Evolutionary conservation across 2,329 filamentous ascomycete species (phyloP).

Genomic region (Fusarium phyllophilum): DNA sequence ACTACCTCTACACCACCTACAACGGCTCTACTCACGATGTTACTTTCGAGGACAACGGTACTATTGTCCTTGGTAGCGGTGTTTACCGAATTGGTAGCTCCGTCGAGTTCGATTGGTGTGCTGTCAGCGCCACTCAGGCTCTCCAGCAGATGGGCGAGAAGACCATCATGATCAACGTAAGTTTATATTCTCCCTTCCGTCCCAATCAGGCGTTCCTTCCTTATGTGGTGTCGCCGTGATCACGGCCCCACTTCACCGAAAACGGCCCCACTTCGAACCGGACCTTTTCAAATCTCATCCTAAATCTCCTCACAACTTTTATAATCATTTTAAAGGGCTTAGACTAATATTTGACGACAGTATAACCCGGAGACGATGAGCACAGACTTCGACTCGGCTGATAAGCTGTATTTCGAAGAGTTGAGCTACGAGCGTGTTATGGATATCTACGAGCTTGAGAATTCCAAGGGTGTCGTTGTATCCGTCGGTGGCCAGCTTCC

Average conservation of each 20-base stretch:
- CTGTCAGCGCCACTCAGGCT: slow-evolving; percentile 87
- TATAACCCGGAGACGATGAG: slow-evolving; percentile 80
- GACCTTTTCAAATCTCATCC: neutral
- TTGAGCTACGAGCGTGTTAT: slow-evolving; percentile 96
- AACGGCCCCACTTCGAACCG: neutral
- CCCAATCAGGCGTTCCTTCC: neutral
- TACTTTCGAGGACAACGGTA: slow-evolving; percentile 90
- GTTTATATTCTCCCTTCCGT: slow-evolving; percentile 36
- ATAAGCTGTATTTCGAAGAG: slow-evolving; percentile 97
- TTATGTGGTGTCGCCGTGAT: neutral
- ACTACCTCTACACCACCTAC: slow-evolving; percentile 98
- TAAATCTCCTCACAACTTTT: neutral
- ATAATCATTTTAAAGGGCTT: neutral
- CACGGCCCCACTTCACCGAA: neutral
- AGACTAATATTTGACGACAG: slow-evolving; percentile 31
- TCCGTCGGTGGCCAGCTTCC: slow-evolving; percentile 96
- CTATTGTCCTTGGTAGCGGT: slow-evolving; percentile 88
- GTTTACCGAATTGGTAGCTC: slow-evolving; percentile 98
- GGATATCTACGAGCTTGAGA: slow-evolving; percentile 97
- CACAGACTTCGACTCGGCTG: slow-evolving; percentile 90
- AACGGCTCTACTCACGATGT: slow-evolving; percentile 95
- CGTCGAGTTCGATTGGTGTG: slow-evolving; percentile 99
- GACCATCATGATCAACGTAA: slow-evolving; percentile 94
- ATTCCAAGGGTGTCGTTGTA: slow-evolving; percentile 86
- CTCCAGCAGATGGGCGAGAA: slow-evolving; percentile 90